Evolutionary conservation across 129 eudicot species (phyloP), one percentile per base, ranked within the genome.

Genomic region (Saposhnikovia divaricata): DNA sequence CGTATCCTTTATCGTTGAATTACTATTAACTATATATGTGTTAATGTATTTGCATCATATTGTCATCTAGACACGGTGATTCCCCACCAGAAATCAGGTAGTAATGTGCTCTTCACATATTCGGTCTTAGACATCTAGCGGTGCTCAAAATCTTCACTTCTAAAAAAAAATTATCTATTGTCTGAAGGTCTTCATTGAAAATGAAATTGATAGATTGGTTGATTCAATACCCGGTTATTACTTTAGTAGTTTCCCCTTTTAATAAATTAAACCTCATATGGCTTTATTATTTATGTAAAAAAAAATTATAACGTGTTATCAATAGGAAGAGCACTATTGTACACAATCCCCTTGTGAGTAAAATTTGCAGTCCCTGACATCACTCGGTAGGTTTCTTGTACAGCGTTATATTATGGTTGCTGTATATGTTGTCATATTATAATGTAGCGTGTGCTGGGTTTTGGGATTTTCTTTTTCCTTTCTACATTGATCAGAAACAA

Each of bases 1-100:
- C 98, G 99, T 96, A 96, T 96, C 99, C 97, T 34, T 79, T 45
- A 45, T 66, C 15, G 23, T 44, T 72, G 79, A 82, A 51, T 53
- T 31, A 21, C 75, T 23, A 4, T 21, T 28, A 43, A 23, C 9
- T 40, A 69, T 77, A 70, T 40, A 42, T 3, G 16, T 47, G 78
- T 27, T 76, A 34, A 34, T 9, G 16, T 47, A 81, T 27, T 71
- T 34, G 39, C 82, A 77, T 73, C 50, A 43, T 72, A 72, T 72
- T 42, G 34, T 19, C 48, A 11, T 71, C 27, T 71, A 46, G 21
- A 43, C 28, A 27, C n/a, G 12, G 1, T n/a, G 51, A 25, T 47
- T 18, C 40, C 34, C 78, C 78, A 7, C 40, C 34, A 27, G 10
- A 4, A 72, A 9, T 18, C 4, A 18, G 28, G 14, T 31, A 38